Percentiles rank a stretch among this genome's conserved stretches.
Conservation (phyloP, 768 basidiomycete genomes). For the Daedaleopsis sinensis region DNA sequence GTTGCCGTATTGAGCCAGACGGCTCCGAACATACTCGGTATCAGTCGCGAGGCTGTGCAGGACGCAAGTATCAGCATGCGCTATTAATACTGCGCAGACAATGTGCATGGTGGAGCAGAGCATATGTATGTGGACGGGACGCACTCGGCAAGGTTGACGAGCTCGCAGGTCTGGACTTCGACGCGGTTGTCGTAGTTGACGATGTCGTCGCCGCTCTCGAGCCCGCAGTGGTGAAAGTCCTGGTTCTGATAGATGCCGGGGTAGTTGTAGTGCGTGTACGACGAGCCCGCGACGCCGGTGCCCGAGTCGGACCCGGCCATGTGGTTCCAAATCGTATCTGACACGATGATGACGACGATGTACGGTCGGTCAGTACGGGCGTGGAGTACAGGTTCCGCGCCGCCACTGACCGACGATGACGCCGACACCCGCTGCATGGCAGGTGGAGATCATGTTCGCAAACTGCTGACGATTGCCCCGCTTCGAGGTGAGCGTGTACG, state of each 20-base stretch:
- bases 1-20: constrained; percentile 59
- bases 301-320: constrained; percentile 58
- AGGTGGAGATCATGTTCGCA: constrained; percentile 41
- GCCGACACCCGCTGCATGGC: constrained; percentile 41
- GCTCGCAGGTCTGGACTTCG: constrained; percentile 52
- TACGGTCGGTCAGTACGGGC: constrained; percentile 31
- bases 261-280: constrained; percentile 53
- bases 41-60: constrained; percentile 60
- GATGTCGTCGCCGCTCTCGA: constrained; percentile 54
- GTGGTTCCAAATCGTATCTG: constrained; percentile 65
- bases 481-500: constrained; percentile 66
- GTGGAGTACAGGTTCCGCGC: neutral
- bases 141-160: constrained; percentile 43
- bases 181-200: constrained; percentile 53
- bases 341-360: neutral
- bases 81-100: no score
- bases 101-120: no score
- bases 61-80: neutral
- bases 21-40: constrained; percentile 57
- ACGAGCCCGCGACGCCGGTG: constrained; percentile 49
- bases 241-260: constrained; percentile 30
- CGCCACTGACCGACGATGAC: constrained; percentile 39
- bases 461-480: constrained; percentile 61
- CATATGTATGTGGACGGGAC: constrained; percentile 10
- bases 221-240: constrained; percentile 69